Percentiles rank a stretch among this genome's conserved stretches.
Conservation (phyloP, 2,329 filamentous ascomycete genomes). For the Aureobasidium sp. region DNA sequence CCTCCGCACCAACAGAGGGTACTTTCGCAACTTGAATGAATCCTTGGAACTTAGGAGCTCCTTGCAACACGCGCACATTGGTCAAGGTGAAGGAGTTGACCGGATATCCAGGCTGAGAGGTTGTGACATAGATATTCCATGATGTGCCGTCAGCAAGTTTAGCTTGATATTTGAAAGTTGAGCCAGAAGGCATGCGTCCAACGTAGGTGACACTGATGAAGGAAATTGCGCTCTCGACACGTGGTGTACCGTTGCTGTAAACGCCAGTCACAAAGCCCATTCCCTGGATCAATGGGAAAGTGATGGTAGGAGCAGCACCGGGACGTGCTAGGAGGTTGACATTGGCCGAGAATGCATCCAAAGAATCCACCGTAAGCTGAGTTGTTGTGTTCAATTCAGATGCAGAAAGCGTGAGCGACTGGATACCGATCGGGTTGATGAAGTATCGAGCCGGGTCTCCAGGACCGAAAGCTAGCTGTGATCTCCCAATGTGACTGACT, state of each 20-base stretch:
- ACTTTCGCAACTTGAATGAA: conserved; percentile 78
- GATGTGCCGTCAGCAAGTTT: conserved; percentile 58
- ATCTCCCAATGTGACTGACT: conserved; percentile 63
- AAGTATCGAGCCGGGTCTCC: conserved; percentile 49
- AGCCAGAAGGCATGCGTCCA: conserved; percentile 48
- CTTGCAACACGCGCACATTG: conserved; percentile 57
- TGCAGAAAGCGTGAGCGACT: conserved; percentile 74
- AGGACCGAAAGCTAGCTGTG: conserved; percentile 43
- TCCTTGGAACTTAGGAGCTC: conserved; percentile 62
- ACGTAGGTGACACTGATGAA: conserved; percentile 55
- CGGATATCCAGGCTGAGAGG: conserved; percentile 47
- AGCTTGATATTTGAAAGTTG: conserved; percentile 68
- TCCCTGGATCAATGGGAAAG: conserved; percentile 79
- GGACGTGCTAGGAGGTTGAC: conserved; percentile 55
- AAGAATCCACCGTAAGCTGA: conserved; percentile 43
- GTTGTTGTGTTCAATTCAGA: conserved; percentile 59
- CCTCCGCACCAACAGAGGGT: conserved; percentile 51
- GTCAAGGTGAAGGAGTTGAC: conserved; percentile 53
- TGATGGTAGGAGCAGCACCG: conserved; percentile 50
- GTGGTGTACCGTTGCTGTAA: conserved; percentile 60
- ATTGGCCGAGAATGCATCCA: conserved; percentile 52
- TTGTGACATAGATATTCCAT: conserved; percentile 75
- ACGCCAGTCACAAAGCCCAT: conserved; percentile 78
- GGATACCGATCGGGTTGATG: conserved; percentile 71
- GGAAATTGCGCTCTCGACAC: conserved; percentile 65